These are phyloP conservation scores for Saccharomycopsis crataegensis DNA, from an alignment of 1,139 yeast species.

Conservation along the genomic window DNA sequence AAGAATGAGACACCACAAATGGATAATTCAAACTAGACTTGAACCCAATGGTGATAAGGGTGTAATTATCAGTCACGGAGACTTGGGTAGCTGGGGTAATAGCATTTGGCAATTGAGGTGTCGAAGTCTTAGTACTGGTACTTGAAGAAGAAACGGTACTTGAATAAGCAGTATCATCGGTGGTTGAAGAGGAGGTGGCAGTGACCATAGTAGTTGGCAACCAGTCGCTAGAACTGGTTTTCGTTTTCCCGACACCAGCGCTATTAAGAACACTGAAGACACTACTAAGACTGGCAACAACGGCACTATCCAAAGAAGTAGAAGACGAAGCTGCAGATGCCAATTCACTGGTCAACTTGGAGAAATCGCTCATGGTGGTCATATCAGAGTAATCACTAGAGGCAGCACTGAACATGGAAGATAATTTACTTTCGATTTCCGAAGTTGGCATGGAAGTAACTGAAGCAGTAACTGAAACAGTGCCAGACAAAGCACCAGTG, in stretches of 20 bases:
- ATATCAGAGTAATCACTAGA: not conserved
- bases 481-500: too few species aligned
- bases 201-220: slow-evolving; percentile 67
- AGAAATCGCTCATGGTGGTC: not conserved
- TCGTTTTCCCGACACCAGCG: too few species aligned
- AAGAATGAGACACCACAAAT: slow-evolving; percentile 57
- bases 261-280: too few species aligned
- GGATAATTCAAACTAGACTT: slow-evolving; percentile 63
- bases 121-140: slow-evolving; percentile 4
- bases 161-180: slow-evolving; percentile 38
- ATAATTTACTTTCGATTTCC: not conserved
- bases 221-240: slow-evolving; percentile 33
- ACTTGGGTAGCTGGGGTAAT: slow-evolving; percentile 44
- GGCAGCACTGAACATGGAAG: not conserved
- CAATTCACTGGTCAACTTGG: not conserved
- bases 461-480: too few species aligned
- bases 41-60: slow-evolving; percentile 61
- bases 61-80: slow-evolving; percentile 33
- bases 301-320: not conserved
- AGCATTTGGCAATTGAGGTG: slow-evolving; percentile 60
- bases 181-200: slow-evolving; percentile 25
- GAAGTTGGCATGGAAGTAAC: too few species aligned
- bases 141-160: slow-evolving; percentile 23
- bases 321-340: not conserved
- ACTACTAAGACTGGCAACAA: too few species aligned